Evolutionary conservation across 495 filamentous ascomycete species (phyloP).

Genomic region (Annulohypoxylon stygium): DNA sequence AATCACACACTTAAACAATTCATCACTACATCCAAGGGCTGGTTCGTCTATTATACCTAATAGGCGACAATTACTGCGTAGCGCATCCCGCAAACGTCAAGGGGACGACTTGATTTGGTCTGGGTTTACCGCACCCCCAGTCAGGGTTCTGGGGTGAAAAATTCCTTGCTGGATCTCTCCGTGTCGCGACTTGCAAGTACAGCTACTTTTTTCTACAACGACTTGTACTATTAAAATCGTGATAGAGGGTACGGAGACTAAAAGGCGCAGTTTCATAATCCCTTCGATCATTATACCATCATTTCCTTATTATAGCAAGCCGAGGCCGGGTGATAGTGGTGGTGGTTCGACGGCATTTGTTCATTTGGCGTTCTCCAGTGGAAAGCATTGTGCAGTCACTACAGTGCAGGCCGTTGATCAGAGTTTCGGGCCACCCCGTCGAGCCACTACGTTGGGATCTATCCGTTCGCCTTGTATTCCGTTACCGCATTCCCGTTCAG

Average conservation of each 20-base stretch:
- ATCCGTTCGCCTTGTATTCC: slow-evolving; percentile 54
- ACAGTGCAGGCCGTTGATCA: slow-evolving; percentile 52
- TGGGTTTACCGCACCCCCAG: slow-evolving; percentile 39
- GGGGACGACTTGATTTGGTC: slow-evolving; percentile 39
- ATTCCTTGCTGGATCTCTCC: slow-evolving; percentile 40
- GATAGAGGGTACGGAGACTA: slow-evolving; percentile 27
- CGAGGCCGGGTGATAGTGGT: slow-evolving; percentile 24
- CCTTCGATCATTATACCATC: slow-evolving; percentile 34
- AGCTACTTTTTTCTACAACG: slow-evolving; percentile 30
- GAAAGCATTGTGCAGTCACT: slow-evolving; percentile 42
- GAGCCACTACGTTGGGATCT: slow-evolving; percentile 54
- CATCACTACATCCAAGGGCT: slow-evolving; percentile 27
- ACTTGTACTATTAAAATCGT: slow-evolving; percentile 20
- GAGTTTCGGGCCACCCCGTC: slow-evolving; percentile 55
- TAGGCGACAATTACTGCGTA: slow-evolving; percentile 39
- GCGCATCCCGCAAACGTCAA: slow-evolving; percentile 46
- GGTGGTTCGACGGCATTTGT: slow-evolving; percentile 47
- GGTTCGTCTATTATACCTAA: slow-evolving; percentile 39
- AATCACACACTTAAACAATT: slow-evolving; percentile 37
- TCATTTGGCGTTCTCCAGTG: slow-evolving; percentile 35
- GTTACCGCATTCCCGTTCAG: slow-evolving; percentile 50
- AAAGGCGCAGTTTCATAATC: slow-evolving; percentile 39
- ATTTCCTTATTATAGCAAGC: slow-evolving; percentile 42
- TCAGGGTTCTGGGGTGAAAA: slow-evolving; percentile 33
- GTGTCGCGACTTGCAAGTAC: slow-evolving; percentile 43